Percentiles rank a stretch among this genome's conserved stretches.
Evolutionary conservation across 1,139 yeast genomes (phyloP).

Genomic region (Kodamaea arcana): DNA sequence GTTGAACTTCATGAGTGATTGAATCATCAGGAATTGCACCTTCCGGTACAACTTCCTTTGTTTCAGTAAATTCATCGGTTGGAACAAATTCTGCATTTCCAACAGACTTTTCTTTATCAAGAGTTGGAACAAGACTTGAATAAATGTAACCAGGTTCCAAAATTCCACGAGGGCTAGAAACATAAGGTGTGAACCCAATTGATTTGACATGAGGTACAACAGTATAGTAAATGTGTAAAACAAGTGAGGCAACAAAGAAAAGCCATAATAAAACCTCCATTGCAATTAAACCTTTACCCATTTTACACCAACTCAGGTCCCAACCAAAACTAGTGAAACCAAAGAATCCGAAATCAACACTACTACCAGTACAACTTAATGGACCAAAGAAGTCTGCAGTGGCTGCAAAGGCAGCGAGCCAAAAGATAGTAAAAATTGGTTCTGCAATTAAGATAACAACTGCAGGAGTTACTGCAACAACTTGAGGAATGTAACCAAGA

Average conservation of each 20-base stretch:
- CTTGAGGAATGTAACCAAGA: constrained; percentile 12
- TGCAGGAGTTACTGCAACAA: constrained; percentile 13
- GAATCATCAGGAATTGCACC: constrained; percentile 1
- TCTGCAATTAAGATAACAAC: constrained; percentile 19
- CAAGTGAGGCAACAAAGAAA: constrained; percentile 20
- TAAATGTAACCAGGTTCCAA: constrained; percentile 2
- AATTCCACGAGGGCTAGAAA: neutral
- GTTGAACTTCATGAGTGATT: neutral
- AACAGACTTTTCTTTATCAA: neutral
- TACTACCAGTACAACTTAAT: constrained; percentile 13
- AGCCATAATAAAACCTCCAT: constrained; percentile 29
- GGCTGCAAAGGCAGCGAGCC: constrained; percentile 18
- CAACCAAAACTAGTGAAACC: constrained; percentile 2
- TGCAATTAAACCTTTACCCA: constrained; percentile 28
- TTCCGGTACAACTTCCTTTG: neutral
- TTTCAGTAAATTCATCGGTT: neutral
- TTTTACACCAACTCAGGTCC: constrained; percentile 13
- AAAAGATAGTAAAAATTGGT: constrained; percentile 15
- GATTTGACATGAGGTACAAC: constrained; percentile 17
- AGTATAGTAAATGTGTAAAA: constrained; percentile 18
- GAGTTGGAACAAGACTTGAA: neutral
- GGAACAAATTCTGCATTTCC: neutral
- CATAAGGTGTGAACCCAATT: neutral
- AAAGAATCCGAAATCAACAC: neutral
- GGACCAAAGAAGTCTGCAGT: constrained; percentile 25